These are phyloP conservation scores for Moesziomyces sp. DNA, from an alignment of 1,284 basidiomycete genomes.

Conservation along the genomic window DNA sequence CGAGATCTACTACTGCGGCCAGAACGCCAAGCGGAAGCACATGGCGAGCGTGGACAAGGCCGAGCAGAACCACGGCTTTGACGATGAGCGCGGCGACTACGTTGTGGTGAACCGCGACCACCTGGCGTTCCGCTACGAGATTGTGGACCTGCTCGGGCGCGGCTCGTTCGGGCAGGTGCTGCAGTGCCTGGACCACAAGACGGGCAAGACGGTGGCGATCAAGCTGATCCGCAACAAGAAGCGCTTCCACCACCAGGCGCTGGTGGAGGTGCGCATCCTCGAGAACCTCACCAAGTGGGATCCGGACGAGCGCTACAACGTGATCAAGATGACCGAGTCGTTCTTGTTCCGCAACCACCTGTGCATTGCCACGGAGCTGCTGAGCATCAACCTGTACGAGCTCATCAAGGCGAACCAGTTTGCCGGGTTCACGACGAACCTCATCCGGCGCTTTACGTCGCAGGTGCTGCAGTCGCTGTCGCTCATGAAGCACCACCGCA, in stretches of 20 bases:
- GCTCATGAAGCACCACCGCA: conserved; percentile 93
- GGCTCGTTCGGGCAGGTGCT: conserved; percentile 98
- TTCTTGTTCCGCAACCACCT: conserved; percentile 98
- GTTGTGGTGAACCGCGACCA: conserved; percentile 90
- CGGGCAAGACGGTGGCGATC: conserved; percentile 95
- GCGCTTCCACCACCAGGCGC: conserved; percentile 96
- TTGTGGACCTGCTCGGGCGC: conserved; percentile 91
- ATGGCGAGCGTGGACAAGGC: conserved; percentile 73
- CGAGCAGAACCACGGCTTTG: conserved; percentile 93
- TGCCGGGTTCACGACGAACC: conserved; percentile 90
- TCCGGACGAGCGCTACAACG: conserved; percentile 92
- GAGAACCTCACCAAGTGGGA: conserved; percentile 98
- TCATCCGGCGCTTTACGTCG: conserved; percentile 94
- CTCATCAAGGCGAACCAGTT: conserved; percentile 99
- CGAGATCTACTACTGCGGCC: conserved; percentile 84
- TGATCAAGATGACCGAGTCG: conserved; percentile 98
- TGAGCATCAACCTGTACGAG: conserved; percentile 99
- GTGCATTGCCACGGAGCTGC: conserved; percentile 96
- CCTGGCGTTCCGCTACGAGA: conserved; percentile 93
- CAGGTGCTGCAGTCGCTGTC: conserved; percentile 92
- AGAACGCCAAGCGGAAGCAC: conserved; percentile 58
- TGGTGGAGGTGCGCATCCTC: conserved; percentile 98
- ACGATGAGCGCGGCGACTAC: conserved; percentile 98
- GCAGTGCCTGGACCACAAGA: conserved; percentile 93
- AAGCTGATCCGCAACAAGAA: conserved; percentile 99